Base-by-base conservation (phyloP, 108 stramenopile genomes). In the Nannochloropsis gaditana region DNA sequence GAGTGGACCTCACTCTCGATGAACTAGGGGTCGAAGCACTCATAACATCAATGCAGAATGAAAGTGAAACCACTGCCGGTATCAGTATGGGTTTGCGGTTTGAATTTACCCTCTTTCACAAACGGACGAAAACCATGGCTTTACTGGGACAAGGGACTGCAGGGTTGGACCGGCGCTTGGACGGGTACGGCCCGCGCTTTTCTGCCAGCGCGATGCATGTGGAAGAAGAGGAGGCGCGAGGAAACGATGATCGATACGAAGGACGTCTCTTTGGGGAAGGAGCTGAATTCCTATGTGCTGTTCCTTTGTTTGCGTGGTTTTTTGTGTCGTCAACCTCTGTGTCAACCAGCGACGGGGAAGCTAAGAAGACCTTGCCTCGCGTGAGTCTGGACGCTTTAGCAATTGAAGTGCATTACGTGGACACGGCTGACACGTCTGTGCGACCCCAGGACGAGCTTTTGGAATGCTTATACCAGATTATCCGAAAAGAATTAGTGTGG, bases 371-470 rank as follows among this genome's bases (percentile, higher is more conserved):
- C n/a, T n/a, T 15, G n/a, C 59, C 15, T 73, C 59, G 59, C 8
- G 59, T 73, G 59, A 73, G 19, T 6, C n/a, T 73, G 59, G 59
- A 73, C n/a, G 59, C 59, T 73, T 73, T 73, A 73, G 59, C 59
- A 73, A 73, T 73, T 73, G 59, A 73, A 6, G 59, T 73, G 8
- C 59, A 73, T 73, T 73, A 73, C n/a, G 59, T 73, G 3, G 59
- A 73, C n/a, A 73, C 59, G 59, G 59, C 59, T 73, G 59, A 73
- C n/a, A 73, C 59, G 59, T 73, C 59, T 15, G 59, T 73, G 59
- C 59, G 59, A n/a, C 59, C 59, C 59, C 59, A 73, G 59, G 59
- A 73, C n/a, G 59, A 73, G 59, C 59, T 73, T n/a, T 73, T 73
- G 59, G 59, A 73, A 6, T 73, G 59, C 59, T 73, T 73, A n/a